Percentiles rank a stretch among this genome's conserved stretches.
Evolutionary conservation across 257 asterid genomes (phyloP).

Genomic region (Gardenia jasminoides): DNA sequence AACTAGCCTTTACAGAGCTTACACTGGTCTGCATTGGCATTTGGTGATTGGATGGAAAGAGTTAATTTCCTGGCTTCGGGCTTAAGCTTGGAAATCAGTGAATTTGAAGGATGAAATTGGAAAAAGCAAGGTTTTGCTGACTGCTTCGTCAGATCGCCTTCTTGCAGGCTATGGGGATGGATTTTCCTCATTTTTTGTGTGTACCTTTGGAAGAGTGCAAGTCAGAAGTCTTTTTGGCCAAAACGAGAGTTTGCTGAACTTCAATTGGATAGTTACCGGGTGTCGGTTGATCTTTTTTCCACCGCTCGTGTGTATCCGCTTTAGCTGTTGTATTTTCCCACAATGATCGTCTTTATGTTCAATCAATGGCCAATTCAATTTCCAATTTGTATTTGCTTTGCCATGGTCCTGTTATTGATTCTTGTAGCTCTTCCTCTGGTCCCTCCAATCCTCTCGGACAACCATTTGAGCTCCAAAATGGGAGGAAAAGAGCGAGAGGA

Average conservation of each 20-base stretch:
- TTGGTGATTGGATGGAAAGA: not conserved
- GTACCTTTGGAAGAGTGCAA: not conserved
- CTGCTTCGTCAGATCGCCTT: not conserved
- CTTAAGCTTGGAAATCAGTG: not conserved
- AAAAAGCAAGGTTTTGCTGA: not conserved
- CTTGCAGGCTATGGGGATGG: not conserved
- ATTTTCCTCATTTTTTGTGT: slow-evolving; percentile 1
- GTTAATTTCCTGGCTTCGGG: not conserved
- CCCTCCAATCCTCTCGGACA: not conserved
- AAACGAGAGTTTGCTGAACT: not conserved
- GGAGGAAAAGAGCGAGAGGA: no score
- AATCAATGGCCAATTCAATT: no score
- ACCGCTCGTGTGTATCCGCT: not conserved
- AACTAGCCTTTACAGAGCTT: not conserved
- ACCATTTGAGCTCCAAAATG: no score
- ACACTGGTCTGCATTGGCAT: not conserved
- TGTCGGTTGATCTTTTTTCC: not conserved
- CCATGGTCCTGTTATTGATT: not conserved
- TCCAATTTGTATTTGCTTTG: not conserved
- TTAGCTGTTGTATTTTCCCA: slow-evolving; percentile 1
- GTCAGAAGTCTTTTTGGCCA: not conserved
- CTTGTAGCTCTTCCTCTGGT: not conserved
- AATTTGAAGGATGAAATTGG: not conserved
- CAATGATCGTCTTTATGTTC: not conserved
- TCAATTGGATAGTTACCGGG: not conserved